A percentile compares a stretch with the other conserved stretches of the same genome.
These are phyloP conservation scores for Gnaphalium uliginosum DNA, from an alignment of 129 eudicot genomes.

Conservation along the genomic window DNA sequence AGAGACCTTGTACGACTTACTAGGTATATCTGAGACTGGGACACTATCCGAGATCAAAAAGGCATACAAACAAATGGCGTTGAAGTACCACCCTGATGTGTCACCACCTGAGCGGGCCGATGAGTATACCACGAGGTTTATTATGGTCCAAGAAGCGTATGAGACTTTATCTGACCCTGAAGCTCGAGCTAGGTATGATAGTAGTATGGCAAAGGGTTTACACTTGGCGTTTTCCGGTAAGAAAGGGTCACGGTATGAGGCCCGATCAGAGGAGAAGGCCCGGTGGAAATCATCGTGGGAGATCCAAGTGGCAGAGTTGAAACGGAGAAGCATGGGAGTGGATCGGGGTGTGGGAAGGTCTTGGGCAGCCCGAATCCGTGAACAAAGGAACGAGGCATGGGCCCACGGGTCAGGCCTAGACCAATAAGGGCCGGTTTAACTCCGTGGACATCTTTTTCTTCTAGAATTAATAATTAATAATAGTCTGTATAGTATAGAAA, in stretches of 20 bases:
- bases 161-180: constrained; percentile 60
- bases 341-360: constrained; percentile 19
- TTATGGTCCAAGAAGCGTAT: constrained; percentile 54
- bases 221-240: constrained; percentile 32
- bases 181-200: constrained; percentile 48
- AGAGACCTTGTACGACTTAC: constrained; percentile 44
- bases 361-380: constrained; percentile 46
- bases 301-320: constrained; percentile 44
- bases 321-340: constrained; percentile 34
- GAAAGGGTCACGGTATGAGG: constrained; percentile 23
- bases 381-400: constrained; percentile 18
- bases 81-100: constrained; percentile 59
- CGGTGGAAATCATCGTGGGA: constrained; percentile 52
- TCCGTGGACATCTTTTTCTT: background rate
- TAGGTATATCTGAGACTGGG: constrained; percentile 47
- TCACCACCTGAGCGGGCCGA: constrained; percentile 42
- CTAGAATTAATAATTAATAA: background rate
- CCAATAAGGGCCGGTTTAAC: background rate
- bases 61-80: constrained; percentile 55
- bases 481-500: background rate
- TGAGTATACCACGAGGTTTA: constrained; percentile 46
- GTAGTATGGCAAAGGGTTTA: constrained; percentile 33
- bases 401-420: background rate
- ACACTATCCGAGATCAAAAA: constrained; percentile 46
- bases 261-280: constrained; percentile 33